Percentiles rank a stretch among this genome's conserved stretches.
phyloP scores from a whole-genome alignment of 2,329 filamentous ascomycete genomes.

The Cladophialophora yegresii region DNA sequence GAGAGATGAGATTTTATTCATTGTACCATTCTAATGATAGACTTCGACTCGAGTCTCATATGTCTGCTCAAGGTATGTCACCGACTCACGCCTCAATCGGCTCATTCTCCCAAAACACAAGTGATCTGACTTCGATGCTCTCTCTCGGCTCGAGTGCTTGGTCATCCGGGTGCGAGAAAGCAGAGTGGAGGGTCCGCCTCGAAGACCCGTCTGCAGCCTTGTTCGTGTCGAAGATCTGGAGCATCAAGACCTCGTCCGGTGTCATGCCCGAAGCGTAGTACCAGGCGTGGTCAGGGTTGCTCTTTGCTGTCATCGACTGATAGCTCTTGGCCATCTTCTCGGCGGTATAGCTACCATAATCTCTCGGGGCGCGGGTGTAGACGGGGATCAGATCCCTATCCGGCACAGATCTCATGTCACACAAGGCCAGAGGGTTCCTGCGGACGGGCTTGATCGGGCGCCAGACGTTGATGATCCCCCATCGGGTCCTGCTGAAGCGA shows the following conservation, averaged over 20 bases:
- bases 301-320: conserved; percentile 36
- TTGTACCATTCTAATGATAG: no score
- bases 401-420: conserved; percentile 51
- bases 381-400: conserved; percentile 54
- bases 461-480: conserved; percentile 55
- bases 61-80: background rate
- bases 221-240: conserved; percentile 30
- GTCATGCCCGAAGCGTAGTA: conserved; percentile 19
- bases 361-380: background rate
- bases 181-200: conserved; percentile 8
- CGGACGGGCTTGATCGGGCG: conserved; percentile 53
- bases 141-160: background rate
- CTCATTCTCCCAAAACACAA: conserved; percentile 10
- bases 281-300: conserved; percentile 15
- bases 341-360: background rate
- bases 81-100: background rate
- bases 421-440: conserved; percentile 57
- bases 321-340: background rate
- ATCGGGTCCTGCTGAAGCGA: conserved; percentile 44
- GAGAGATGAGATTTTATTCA: no score
- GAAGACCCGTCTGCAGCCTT: conserved; percentile 4
- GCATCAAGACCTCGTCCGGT: conserved; percentile 25
- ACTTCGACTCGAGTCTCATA: background rate
- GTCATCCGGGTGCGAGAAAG: background rate
- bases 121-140: conserved; percentile 12